Conservation (phyloP, 129 eudicot genomes). For the Pseudognaphalium luteoalbum region DNA sequence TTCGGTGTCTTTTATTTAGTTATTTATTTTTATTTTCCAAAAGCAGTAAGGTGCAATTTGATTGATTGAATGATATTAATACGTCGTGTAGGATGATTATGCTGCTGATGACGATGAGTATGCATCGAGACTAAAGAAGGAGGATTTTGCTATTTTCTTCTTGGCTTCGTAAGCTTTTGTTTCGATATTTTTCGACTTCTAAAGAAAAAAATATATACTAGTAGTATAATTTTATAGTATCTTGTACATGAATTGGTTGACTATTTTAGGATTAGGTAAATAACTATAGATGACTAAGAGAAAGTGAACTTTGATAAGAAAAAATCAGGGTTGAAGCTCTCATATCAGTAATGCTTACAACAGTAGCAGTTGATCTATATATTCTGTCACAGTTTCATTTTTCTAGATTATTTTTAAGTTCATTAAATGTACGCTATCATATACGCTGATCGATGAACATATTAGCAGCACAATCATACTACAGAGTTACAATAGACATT, state of each 20-base stretch:
- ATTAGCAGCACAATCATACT: no score
- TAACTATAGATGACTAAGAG: background rate
- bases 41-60: background rate
- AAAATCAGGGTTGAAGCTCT: background rate
- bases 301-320: slow-evolving; percentile 4
- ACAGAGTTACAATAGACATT: background rate
- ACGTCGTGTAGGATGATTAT: slow-evolving; percentile 73
- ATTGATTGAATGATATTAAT: background rate
- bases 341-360: background rate
- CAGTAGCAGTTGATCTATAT: no score
- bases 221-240: background rate
- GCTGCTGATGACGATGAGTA: slow-evolving; percentile 95
- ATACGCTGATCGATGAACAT: no score
- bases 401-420: no score
- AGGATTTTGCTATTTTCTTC: slow-evolving; percentile 75
- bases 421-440: no score
- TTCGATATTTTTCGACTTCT: background rate
- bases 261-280: background rate
- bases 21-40: no score
- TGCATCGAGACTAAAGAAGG: slow-evolving; percentile 75
- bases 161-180: slow-evolving; percentile 80
- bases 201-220: no score
- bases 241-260: slow-evolving; percentile 3
- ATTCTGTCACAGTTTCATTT: no score
- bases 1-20: no score